Evolutionary conservation across 208 protist species (phyloP), one percentile per base, ranked within the genome.

Genomic region (Lotmaria passim): DNA sequence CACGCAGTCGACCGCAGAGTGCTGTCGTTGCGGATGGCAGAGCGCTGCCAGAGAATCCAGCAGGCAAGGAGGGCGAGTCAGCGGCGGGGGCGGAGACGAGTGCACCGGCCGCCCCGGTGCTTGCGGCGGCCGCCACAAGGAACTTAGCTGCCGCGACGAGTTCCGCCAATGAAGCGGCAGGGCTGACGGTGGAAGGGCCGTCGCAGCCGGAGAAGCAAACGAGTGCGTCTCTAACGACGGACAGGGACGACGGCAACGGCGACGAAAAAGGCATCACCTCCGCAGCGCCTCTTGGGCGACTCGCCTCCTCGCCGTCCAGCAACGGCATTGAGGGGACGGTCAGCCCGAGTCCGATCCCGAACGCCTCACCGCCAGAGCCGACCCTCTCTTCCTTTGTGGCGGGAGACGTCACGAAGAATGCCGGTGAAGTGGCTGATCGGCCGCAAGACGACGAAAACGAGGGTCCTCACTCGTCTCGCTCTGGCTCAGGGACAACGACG

Each of bases 381-480:
- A 44, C 36, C 23, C 23, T 64, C 10, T 48, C 19, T 5, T 64
- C 66, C 1, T 58, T 64, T 39, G 31, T 21, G 17, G 30, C 58
- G 23, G 56, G 57, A 5, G 66, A 63, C 30, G 55, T 2, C 15
- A 39, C 31, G 33, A 56, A 44, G 55, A n/a, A 43, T 36, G 11
- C 47, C 0, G 17, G 26, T 10, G 41, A 33, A 26, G 63, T 34
- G 28, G 38, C 26, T 7, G 52, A 39, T n/a, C n/a, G n/a, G n/a
- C n/a, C n/a, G n/a, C n/a, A n/a, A n/a, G n/a, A n/a, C n/a, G n/a
- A n/a, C n/a, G n/a, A n/a, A n/a, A n/a, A n/a, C n/a, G n/a, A n/a
- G n/a, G n/a, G n/a, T n/a, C n/a, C n/a, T n/a, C n/a, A n/a, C n/a
- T n/a, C n/a, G n/a, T n/a, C n/a, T n/a, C n/a, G n/a, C n/a, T n/a